Evolutionary conservation across 352 stramenopile species (phyloP).

Genomic region (Phytopythium montanum): DNA sequence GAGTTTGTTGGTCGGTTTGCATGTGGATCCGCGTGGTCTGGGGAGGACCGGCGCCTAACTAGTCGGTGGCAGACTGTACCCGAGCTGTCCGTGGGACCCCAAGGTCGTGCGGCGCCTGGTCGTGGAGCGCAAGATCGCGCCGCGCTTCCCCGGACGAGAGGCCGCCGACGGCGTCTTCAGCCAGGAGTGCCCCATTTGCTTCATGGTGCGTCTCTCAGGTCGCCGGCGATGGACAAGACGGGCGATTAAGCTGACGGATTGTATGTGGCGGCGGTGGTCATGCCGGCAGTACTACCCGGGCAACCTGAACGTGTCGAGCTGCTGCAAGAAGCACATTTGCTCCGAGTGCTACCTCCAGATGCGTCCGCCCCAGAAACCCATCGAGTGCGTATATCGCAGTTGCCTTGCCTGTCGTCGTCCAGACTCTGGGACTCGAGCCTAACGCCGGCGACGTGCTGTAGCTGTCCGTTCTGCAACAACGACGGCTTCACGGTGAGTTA

Average conservation of each 20-base stretch:
- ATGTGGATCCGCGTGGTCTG: not conserved
- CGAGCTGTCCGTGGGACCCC: constrained; percentile 70
- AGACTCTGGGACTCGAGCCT: not conserved
- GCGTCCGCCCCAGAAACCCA: constrained; percentile 42
- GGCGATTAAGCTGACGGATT: constrained; percentile 3
- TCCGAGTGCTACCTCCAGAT: constrained; percentile 70
- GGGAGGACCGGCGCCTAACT: not conserved
- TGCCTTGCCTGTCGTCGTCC: too few relatives aligned
- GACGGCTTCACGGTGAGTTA: constrained; percentile 60
- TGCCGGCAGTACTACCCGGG: constrained; percentile 63
- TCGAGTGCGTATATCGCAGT: constrained; percentile 26
- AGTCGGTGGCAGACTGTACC: constrained; percentile 48
- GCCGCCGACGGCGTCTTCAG: constrained; percentile 54
- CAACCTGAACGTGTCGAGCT: constrained; percentile 53
- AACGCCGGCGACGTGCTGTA: constrained; percentile 14
- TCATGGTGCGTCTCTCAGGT: constrained; percentile 39
- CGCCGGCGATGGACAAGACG: not conserved
- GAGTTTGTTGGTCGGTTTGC: too few relatives aligned
- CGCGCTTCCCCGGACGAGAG: constrained; percentile 64
- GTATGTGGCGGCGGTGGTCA: not conserved
- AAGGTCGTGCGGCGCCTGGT: constrained; percentile 65
- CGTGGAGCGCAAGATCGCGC: constrained; percentile 67
- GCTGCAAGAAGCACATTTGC: constrained; percentile 73
- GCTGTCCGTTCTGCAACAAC: constrained; percentile 81
- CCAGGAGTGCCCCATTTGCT: constrained; percentile 83